These are phyloP conservation scores for Spiraea crenata DNA, from an alignment of 331 rosid species.

Conservation along the genomic window DNA sequence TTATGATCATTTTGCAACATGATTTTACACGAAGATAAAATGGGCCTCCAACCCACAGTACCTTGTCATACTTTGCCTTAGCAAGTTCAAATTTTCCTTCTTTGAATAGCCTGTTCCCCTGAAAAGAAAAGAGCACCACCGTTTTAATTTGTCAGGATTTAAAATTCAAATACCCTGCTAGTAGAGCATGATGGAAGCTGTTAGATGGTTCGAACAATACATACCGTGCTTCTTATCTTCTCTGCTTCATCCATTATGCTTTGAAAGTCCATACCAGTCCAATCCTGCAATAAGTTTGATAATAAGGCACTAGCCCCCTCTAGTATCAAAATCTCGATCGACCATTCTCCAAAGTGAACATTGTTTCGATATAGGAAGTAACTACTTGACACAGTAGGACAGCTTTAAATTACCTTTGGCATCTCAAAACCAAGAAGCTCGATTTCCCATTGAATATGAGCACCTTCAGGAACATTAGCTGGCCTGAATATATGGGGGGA, in stretches of 20 bases:
- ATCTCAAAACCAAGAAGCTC: constrained; percentile 92
- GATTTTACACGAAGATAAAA: not conserved
- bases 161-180: not conserved
- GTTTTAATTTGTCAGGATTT: constrained; percentile 14
- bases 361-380: not conserved
- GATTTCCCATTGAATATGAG: constrained; percentile 89
- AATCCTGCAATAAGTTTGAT: constrained; percentile 55
- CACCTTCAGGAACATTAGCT: constrained; percentile 79
- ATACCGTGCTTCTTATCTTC: constrained; percentile 82
- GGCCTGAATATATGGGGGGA: constrained; percentile 52
- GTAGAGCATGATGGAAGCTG: not conserved
- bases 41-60: constrained; percentile 10
- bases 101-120: constrained; percentile 98
- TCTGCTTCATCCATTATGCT: constrained; percentile 90
- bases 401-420: constrained; percentile 60
- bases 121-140: constrained; percentile 29
- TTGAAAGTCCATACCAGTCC: constrained; percentile 88
- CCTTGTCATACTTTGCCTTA: constrained; percentile 99
- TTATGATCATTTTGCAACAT: not conserved
- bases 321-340: not conserved
- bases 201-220: constrained; percentile 13
- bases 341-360: not conserved
- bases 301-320: not conserved
- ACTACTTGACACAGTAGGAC: not conserved
- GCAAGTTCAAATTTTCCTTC: constrained; percentile 96